These are phyloP conservation scores for Penicillium hesseltinei DNA, from an alignment of 2,329 filamentous ascomycete species.

Conservation along the genomic window DNA sequence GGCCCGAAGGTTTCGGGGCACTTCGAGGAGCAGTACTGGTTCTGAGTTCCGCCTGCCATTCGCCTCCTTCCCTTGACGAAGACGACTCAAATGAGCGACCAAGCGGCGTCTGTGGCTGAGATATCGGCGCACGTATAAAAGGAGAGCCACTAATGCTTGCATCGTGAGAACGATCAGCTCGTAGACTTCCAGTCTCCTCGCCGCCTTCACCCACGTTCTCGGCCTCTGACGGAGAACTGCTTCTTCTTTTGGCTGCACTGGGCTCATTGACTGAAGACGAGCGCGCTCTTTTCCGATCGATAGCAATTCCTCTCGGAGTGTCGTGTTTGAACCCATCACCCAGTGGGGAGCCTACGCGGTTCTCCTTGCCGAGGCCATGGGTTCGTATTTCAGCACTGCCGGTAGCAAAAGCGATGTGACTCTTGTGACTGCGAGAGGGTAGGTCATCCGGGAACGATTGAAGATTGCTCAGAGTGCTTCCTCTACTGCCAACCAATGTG, in stretches of 20 bases:
- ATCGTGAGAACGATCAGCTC: conserved; percentile 28
- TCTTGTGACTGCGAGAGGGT: conserved; percentile 11
- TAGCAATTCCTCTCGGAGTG: not conserved
- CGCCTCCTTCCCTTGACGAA: conserved; percentile 24
- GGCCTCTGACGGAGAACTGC: conserved; percentile 24
- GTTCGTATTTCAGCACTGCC: conserved; percentile 11
- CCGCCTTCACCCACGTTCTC: conserved; percentile 27
- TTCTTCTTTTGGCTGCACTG: conserved; percentile 30
- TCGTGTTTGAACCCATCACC: conserved; percentile 17
- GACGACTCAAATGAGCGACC: conserved; percentile 32
- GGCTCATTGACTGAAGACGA: conserved; percentile 31
- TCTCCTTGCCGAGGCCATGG: conserved; percentile 12
- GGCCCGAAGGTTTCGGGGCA: conserved; percentile 27
- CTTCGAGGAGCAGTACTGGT: conserved; percentile 13
- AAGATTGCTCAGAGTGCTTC: conserved; percentile 16
- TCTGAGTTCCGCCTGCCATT: conserved; percentile 21
- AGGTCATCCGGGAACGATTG: conserved; percentile 19
- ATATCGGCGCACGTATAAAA: conserved; percentile 45
- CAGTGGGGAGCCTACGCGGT: conserved; percentile 20
- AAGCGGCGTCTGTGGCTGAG: conserved; percentile 30
- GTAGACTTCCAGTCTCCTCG: conserved; percentile 23
- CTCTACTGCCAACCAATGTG: conserved; percentile 19
- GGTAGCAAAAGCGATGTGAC: conserved; percentile 8
- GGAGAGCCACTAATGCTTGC: conserved; percentile 50
- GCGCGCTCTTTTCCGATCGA: conserved; percentile 33